Conservation (phyloP, 345 rosid genomes). For the Diplotaxis tenuifolia region DNA sequence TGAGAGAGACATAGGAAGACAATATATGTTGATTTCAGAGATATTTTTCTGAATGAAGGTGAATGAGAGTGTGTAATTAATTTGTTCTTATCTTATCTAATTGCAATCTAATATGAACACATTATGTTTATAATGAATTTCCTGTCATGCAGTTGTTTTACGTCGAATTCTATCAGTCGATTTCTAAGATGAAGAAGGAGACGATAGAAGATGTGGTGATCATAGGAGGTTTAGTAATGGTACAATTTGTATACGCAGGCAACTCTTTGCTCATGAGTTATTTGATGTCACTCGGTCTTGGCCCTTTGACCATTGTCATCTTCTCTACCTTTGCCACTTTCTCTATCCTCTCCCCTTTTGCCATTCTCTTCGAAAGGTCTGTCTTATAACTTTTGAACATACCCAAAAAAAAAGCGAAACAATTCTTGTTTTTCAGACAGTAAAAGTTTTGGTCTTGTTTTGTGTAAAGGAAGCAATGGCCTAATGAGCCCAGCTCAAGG, state of each 20-base stretch:
- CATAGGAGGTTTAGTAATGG: conserved; percentile 57
- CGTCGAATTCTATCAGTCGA: not conserved
- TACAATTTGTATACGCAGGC: conserved; percentile 69
- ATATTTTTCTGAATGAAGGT: conserved; percentile 26
- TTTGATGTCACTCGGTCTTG: conserved; percentile 78
- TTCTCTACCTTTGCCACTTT: conserved; percentile 65
- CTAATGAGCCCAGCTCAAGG: conserved; percentile 49
- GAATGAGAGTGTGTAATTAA: not conserved
- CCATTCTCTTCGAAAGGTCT: conserved; percentile 73
- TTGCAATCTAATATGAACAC: no score
- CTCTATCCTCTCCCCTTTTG: conserved; percentile 66
- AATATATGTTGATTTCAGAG: conserved; percentile 15
- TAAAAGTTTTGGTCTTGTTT: conserved; percentile 3
- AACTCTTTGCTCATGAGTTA: conserved; percentile 62
- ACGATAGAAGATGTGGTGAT: conserved; percentile 54
- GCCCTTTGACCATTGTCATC: conserved; percentile 63
- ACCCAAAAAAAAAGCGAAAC: not conserved
- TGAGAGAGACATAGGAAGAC: not conserved
- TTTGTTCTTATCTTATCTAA: not conserved
- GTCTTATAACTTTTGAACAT: not conserved
- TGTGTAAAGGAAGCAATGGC: conserved; percentile 76
- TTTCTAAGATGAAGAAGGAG: conserved; percentile 37
- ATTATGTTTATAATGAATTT: not conserved
- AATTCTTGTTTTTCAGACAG: not conserved
- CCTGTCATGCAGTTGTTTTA: conserved; percentile 3